Conservation (phyloP, 495 filamentous ascomycete genomes). For the Lepraria neglecta region DNA sequence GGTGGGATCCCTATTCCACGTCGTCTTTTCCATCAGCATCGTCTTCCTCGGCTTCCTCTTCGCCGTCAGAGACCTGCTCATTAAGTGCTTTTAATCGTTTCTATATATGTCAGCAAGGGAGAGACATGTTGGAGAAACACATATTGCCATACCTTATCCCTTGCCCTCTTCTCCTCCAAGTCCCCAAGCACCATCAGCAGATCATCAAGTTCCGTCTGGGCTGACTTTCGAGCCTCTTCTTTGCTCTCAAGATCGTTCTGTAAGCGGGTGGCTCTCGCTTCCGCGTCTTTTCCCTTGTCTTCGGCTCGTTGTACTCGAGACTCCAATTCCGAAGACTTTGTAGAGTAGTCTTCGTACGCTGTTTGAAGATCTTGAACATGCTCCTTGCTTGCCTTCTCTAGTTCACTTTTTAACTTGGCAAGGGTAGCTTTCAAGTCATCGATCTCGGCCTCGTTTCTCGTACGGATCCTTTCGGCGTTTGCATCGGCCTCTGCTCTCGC, state of each 20-base stretch:
- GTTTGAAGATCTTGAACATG: constrained; percentile 55
- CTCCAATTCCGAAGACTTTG: constrained; percentile 45
- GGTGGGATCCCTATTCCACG: constrained; percentile 17
- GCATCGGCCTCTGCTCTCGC: constrained; percentile 47
- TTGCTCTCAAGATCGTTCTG: constrained; percentile 43
- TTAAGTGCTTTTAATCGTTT: constrained; percentile 68
- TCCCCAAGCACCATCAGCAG: constrained; percentile 83
- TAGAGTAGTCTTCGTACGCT: constrained; percentile 48
- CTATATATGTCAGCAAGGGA: constrained; percentile 38
- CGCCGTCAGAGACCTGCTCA: constrained; percentile 68
- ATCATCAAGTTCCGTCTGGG: constrained; percentile 73
- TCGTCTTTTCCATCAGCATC: constrained; percentile 33
- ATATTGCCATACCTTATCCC: constrained; percentile 63
- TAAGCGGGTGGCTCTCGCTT: constrained; percentile 31
- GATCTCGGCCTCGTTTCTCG: constrained; percentile 55
- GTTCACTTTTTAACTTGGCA: constrained; percentile 50
- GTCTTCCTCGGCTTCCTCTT: constrained; percentile 62
- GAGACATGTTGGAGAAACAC: not conserved
- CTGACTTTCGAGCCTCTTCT: constrained; percentile 57
- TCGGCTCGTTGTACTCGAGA: constrained; percentile 36
- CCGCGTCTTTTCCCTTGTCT: constrained; percentile 36
- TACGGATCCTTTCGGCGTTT: constrained; percentile 40
- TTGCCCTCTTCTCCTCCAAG: constrained; percentile 73
- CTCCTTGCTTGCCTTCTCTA: constrained; percentile 50
- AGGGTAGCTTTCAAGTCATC: constrained; percentile 56